Base-by-base conservation (phyloP, 371 early-diverging fungal genomes). In the Phascolomyces articulosus region DNA sequence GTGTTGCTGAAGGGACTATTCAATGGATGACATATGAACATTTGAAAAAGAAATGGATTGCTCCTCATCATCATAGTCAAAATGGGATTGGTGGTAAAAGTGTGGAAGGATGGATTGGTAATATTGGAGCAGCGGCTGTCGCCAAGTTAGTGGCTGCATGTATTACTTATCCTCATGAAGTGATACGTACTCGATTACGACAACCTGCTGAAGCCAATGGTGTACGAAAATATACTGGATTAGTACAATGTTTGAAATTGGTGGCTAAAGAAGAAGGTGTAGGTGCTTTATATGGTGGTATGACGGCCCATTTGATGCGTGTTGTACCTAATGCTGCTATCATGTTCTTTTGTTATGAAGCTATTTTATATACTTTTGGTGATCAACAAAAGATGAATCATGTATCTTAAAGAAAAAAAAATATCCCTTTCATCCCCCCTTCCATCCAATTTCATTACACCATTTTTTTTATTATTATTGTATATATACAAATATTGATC, bases 281-380 rank as follows among this genome's bases (percentile, higher is more conserved):
- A 1, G 80, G 75, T 29, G 95, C 94, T 3, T 74, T 97, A 24
- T 98, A 98, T 73, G 95, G 97, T 59, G 98, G 98, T 27, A 84
- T 98, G 86, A 90, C 95, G 11, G 94, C 97, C 9, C 98, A 97
- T 74, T 79, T 98, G 66, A 73, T 97, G 83, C 87, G 98, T 41
- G 95, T 94, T 1, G 98, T 98, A 3, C 98, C 98, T 18, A 97
- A 97, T 72, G 95, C 97, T 2, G 95, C 96, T 15, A 96, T 97
- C 68, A 87, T 97, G 91, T 97, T 98, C 76, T 87, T 95, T 66
- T 90, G 92, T 51, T 97, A 96, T 68, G 97, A 97, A 69, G 75
- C 90, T 24, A 90, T 95, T 51, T 74, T 96, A 34, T 80, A 93
- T 59, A 73, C 77, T 34, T 82, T 77, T 65, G 79, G 51, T 24